Percentiles rank a stretch among this genome's conserved stretches.
phyloP scores from a whole-genome alignment of 768 basidiomycete species.

The Trichaptum fuscoviolaceum region DNA sequence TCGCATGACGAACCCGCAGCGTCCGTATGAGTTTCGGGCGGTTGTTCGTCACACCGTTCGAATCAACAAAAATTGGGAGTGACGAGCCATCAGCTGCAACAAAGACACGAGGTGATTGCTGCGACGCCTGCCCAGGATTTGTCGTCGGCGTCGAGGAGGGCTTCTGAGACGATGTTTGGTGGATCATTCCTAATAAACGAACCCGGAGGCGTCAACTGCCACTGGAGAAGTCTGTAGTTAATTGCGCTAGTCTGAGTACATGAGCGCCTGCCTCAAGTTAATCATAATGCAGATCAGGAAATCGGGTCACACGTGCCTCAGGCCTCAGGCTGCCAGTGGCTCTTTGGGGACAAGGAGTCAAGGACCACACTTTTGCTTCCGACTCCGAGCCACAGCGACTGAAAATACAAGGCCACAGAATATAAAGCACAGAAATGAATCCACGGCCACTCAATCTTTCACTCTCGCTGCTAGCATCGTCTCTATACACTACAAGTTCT shows the following conservation, averaged over 20 bases:
- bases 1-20: constrained; percentile 34
- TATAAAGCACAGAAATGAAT: neutral
- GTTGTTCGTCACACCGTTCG: constrained; percentile 38
- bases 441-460: neutral
- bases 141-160: neutral
- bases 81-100: constrained; percentile 34
- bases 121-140: constrained; percentile 4
- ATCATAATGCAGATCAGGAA: neutral
- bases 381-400: neutral
- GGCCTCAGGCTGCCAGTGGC: neutral
- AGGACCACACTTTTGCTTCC: neutral
- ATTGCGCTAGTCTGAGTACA: too few relatives aligned
- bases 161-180: neutral
- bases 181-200: neutral
- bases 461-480: neutral
- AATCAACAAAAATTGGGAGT: constrained; percentile 52
- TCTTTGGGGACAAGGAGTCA: neutral
- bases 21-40: constrained; percentile 49
- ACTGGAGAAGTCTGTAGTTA: too few relatives aligned
- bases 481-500: too few relatives aligned
- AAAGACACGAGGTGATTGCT: constrained; percentile 21
- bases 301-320: neutral
- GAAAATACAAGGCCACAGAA: neutral
- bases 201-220: neutral
- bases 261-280: neutral